Percentiles rank a stretch among this genome's conserved stretches.
phyloP scores from a whole-genome alignment of 305 asterid species.

The Solanum hybrid region DNA sequence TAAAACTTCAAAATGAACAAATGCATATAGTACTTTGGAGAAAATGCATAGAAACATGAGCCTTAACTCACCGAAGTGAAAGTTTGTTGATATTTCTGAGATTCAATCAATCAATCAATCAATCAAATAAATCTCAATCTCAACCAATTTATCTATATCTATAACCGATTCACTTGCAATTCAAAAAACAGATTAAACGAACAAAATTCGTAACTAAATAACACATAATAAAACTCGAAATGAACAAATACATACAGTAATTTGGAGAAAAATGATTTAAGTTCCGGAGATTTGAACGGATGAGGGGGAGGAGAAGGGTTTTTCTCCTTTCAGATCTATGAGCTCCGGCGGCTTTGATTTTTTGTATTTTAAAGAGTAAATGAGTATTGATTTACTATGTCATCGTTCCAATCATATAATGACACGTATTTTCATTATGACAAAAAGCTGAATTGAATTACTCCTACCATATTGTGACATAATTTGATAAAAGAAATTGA shows the following conservation, averaged over 20 bases:
- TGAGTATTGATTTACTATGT: not conserved
- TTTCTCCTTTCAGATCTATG: not conserved
- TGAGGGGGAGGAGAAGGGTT: not conserved
- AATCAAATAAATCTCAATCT: not conserved
- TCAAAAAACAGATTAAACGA: not conserved
- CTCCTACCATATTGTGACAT: not conserved
- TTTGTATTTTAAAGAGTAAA: not conserved
- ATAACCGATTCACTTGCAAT: not conserved
- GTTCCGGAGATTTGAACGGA: not conserved
- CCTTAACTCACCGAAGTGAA: not conserved
- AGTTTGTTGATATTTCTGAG: not conserved
- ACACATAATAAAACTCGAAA: not conserved
- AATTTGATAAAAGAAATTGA: not conserved
- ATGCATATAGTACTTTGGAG: not conserved
- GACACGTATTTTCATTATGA: not conserved
- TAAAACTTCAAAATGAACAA: not conserved
- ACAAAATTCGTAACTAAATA: not conserved
- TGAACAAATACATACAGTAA: not conserved
- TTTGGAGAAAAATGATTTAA: not conserved
- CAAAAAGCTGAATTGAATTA: not conserved
- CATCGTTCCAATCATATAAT: not conserved
- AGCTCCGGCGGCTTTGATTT: not conserved
- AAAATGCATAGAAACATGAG: not conserved
- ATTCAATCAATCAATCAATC: not conserved
- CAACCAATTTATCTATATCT: not conserved